These are phyloP conservation scores for Ettlia oleoabundans DNA, from an alignment of 139 green algal genomes.

Conservation along the genomic window DNA sequence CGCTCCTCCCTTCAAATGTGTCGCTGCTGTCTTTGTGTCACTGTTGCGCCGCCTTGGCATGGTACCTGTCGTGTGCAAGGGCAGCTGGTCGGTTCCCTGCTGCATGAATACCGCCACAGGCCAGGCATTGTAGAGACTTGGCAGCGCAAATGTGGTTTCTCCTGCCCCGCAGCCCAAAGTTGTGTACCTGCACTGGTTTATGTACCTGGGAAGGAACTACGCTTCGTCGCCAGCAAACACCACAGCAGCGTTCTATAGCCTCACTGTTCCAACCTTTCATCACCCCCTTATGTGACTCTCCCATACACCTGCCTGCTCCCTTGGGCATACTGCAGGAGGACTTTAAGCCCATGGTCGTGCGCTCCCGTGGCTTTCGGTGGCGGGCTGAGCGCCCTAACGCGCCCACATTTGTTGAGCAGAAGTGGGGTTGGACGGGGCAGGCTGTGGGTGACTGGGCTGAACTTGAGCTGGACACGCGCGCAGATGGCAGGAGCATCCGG, in stretches of 20 bases:
- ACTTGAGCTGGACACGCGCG: conserved; percentile 27
- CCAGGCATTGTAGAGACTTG: too few relatives aligned
- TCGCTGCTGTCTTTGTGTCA: too few relatives aligned
- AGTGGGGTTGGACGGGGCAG: conserved; percentile 35
- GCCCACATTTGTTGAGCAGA: conserved; percentile 24
- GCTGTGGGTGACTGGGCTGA: conserved; percentile 23
- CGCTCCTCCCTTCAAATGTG: too few relatives aligned
- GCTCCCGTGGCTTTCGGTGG: neutral
- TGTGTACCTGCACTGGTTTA: too few relatives aligned
- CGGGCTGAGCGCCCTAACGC: conserved; percentile 21
- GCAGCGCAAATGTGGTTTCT: neutral
- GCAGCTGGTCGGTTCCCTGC: too few relatives aligned
- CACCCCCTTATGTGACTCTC: neutral
- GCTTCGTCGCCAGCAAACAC: too few relatives aligned
- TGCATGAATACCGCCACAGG: too few relatives aligned
- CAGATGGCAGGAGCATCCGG: conserved; percentile 15
- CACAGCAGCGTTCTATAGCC: too few relatives aligned
- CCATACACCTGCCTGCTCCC: neutral
- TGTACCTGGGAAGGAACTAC: too few relatives aligned
- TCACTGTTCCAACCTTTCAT: too few relatives aligned
- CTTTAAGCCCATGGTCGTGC: conserved; percentile 8
- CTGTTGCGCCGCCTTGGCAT: too few relatives aligned
- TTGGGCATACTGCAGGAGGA: conserved; percentile 20
- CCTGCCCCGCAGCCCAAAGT: neutral
- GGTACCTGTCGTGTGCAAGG: too few relatives aligned